Evolutionary conservation across 1,139 yeast genomes (phyloP).

Genomic region (Citeromyces hawaiiensis): DNA sequence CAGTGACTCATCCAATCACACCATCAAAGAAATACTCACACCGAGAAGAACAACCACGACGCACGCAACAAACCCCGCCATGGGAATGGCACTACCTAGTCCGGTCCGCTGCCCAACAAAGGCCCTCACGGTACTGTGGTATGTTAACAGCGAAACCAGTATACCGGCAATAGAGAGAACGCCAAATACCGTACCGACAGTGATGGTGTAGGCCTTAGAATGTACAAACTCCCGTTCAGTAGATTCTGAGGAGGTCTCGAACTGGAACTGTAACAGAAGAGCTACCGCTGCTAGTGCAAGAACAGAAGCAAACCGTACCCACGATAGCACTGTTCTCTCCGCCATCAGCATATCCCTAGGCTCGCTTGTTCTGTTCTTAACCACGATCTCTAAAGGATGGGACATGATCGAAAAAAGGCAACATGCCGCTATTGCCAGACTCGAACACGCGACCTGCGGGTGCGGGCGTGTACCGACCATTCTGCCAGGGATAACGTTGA

Average conservation of each 20-base stretch:
- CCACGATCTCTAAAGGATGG: conserved; percentile 12
- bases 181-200: not conserved
- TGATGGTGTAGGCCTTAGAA: not conserved
- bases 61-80: not conserved
- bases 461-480: not conserved
- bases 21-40: not conserved
- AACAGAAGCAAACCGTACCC: conserved; percentile 36
- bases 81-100: not conserved
- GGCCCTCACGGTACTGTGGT: not conserved
- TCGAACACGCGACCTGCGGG: not conserved
- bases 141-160: not conserved
- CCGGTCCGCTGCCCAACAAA: not conserved
- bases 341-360: conserved; percentile 52
- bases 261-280: conserved; percentile 33
- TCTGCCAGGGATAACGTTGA: not conserved
- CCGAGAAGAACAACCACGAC: not conserved
- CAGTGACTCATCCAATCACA: no score
- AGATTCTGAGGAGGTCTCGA: conserved; percentile 13
- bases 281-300: conserved; percentile 39
- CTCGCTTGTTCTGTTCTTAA: conserved; percentile 34
- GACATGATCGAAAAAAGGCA: no score
- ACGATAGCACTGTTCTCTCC: conserved; percentile 42
- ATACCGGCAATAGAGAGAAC: not conserved
- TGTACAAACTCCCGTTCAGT: not conserved
- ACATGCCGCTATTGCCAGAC: no score